phyloP scores from a whole-genome alignment of 2,329 filamentous ascomycete genomes.

The Arthrobotrys megalospora region DNA sequence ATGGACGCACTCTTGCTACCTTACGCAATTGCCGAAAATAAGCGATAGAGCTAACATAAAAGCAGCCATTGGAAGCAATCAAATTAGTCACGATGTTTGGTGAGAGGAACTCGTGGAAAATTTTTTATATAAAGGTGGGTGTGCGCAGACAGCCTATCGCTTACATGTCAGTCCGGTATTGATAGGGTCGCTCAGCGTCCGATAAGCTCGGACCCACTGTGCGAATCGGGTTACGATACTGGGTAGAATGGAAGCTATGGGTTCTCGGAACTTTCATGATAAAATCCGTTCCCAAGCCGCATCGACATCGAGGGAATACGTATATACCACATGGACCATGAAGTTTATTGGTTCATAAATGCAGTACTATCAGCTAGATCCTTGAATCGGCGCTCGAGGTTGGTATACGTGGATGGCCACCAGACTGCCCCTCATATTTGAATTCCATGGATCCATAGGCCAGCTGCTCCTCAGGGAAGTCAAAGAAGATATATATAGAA shows the following conservation, averaged over 20 bases:
- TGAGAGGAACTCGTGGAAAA: constrained; percentile 51
- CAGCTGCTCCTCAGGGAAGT: neutral
- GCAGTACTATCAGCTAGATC: constrained; percentile 14
- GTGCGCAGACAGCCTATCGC: constrained; percentile 18
- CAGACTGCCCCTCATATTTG: too few relatives aligned
- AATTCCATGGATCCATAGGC: too few relatives aligned
- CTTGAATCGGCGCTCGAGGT: constrained; percentile 3
- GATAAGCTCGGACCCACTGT: constrained; percentile 41
- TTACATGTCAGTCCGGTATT: constrained; percentile 32
- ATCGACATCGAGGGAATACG: constrained; percentile 6
- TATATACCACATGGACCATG: neutral
- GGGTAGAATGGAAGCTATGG: neutral
- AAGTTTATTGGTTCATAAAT: neutral
- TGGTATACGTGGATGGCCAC: neutral
- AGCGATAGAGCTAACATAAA: constrained; percentile 57
- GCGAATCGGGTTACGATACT: neutral
- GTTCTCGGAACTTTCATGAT: neutral
- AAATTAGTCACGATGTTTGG: constrained; percentile 52
- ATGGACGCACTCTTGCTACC: constrained; percentile 34
- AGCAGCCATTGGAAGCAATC: constrained; percentile 48
- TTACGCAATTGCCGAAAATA: constrained; percentile 62
- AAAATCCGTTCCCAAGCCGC: neutral
- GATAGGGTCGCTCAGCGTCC: constrained; percentile 42
- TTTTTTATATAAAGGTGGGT: constrained; percentile 54
- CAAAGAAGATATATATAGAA: neutral